These are phyloP conservation scores for Apophysomyces elegans DNA, from an alignment of 371 early-diverging fungal genomes.

Conservation along the genomic window DNA sequence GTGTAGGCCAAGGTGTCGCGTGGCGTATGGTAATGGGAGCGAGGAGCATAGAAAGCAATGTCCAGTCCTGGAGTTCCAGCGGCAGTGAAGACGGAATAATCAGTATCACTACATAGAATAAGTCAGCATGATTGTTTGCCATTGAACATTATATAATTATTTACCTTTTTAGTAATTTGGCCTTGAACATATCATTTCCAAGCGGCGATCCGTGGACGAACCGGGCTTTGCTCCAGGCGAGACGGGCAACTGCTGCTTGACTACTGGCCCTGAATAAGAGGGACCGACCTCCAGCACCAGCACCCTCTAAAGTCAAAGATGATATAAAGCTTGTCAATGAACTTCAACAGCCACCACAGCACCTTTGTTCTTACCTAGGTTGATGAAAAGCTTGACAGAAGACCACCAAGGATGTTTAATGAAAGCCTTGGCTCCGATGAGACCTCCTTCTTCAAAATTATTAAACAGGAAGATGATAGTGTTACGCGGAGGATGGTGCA, in stretches of 20 bases:
- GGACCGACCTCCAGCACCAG: slow-evolving; percentile 81
- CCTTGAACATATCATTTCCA: slow-evolving; percentile 72
- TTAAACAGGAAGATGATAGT: slow-evolving; percentile 84
- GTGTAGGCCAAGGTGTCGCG: slow-evolving; percentile 60
- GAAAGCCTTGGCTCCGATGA: slow-evolving; percentile 76
- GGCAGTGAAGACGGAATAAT: slow-evolving; percentile 65
- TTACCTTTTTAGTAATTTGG: slow-evolving; percentile 66
- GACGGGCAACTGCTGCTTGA: slow-evolving; percentile 47
- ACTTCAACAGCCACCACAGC: neutral
- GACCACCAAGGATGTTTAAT: slow-evolving; percentile 79
- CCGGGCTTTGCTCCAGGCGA: slow-evolving; percentile 29
- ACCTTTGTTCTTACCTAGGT: slow-evolving; percentile 57
- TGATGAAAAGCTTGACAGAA: slow-evolving; percentile 77
- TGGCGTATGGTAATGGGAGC: slow-evolving; percentile 76
- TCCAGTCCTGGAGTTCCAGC: slow-evolving; percentile 74
- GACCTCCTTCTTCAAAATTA: slow-evolving; percentile 85
- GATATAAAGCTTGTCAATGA: neutral
- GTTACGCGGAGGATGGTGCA: slow-evolving; percentile 57
- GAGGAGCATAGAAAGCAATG: slow-evolving; percentile 71
- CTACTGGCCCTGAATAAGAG: slow-evolving; percentile 71
- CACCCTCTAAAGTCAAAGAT: slow-evolving; percentile 57
- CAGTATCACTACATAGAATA: slow-evolving; percentile 59
- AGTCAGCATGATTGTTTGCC: neutral
- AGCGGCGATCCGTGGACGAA: slow-evolving; percentile 52
- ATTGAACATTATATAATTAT: neutral